Evolutionary conservation across 164 flowering plant genomes (phyloP), one percentile per base, ranked within the genome.

Genomic region (Tinospora cordifolia): DNA sequence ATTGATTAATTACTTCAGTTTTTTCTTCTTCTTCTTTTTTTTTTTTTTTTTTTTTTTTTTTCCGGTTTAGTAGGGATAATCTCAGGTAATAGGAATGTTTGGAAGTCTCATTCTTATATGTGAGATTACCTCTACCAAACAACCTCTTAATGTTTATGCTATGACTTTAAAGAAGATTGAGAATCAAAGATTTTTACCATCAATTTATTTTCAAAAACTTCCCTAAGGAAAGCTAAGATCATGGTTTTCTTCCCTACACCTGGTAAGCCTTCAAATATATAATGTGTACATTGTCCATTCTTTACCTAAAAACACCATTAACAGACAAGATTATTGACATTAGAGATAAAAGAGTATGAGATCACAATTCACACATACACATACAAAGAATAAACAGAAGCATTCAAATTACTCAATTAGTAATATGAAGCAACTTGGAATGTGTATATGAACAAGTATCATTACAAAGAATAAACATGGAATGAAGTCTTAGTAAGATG

Each of bases 211-310:
- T 88, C 93, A 63, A 75, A 84, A 60, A 69, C 75, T 79, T 84
- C 87, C 68, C 79, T 75, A 70, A 87, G 81, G 71, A 84, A 72
- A 70, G 93, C 90, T 79, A 80, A 72, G 10, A 87, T 79, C 93
- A 88, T 87, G 77, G 91, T 89, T 75, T 81, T 83, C 83, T 89
- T 89, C 21, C 93, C 91, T 34, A 86, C 93, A 5, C 91, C 91
- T 21, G 88, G 79, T 36, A 74, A 83, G 34, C 91, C 91, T 84
- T 87, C 85, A 77, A 89, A 88, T 75, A 88, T 87, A 57, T 78
- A 80, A 74, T 87, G 91, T 30, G 71, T 62, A 62, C 82, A 84
- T 5, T 76, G 79, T 30, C 75, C 82, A 17, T 41, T 64, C 62
- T 67, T 74, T 19, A 72, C 78, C 88, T 87, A 79, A 39, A 41